phyloP scores from a whole-genome alignment of 2,329 filamentous ascomycete genomes.

The Fusarium nodosum region DNA sequence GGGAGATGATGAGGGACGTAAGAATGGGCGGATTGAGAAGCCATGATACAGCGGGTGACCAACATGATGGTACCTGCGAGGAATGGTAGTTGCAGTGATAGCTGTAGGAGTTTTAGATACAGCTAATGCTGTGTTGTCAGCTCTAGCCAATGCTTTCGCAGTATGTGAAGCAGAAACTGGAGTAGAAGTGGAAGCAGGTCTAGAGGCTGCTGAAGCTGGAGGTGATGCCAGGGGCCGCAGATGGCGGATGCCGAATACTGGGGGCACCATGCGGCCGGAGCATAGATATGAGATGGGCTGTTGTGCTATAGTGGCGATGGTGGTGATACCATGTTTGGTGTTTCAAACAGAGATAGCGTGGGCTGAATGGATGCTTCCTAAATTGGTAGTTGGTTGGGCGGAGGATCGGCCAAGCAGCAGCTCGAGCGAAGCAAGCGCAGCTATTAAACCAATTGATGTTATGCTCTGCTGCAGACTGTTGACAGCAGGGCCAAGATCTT shows the following conservation, averaged over 20 bases:
- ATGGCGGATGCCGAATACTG: slow-evolving; percentile 46
- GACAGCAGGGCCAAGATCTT: slow-evolving; percentile 25
- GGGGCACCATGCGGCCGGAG: slow-evolving; percentile 48
- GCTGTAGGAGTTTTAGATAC: slow-evolving; percentile 7
- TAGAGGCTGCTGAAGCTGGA: slow-evolving; percentile 28
- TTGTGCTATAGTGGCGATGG: slow-evolving; percentile 25
- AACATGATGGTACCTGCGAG: slow-evolving; percentile 9
- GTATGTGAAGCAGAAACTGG: slow-evolving; percentile 22
- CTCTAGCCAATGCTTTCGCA: slow-evolving; percentile 20
- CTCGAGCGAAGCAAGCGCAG: background rate
- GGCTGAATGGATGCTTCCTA: slow-evolving; percentile 19
- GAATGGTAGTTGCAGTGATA: slow-evolving; percentile 3
- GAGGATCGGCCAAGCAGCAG: slow-evolving; percentile 12
- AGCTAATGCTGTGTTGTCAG: slow-evolving; percentile 9
- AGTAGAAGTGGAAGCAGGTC: slow-evolving; percentile 23
- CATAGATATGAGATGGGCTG: slow-evolving; percentile 49
- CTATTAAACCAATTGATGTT: slow-evolving; percentile 1
- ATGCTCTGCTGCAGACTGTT: slow-evolving; percentile 9
- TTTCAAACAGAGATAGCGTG: slow-evolving; percentile 16
- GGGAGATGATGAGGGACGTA: slow-evolving; percentile 41
- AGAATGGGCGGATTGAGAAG: slow-evolving; percentile 41
- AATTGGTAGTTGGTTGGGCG: slow-evolving; percentile 9
- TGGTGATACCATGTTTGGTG: slow-evolving; percentile 23
- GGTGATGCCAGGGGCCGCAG: slow-evolving; percentile 46
- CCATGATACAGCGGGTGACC: slow-evolving; percentile 21